Evolutionary conservation across 805 yeast genomes (phyloP).

Genomic region (Metschnikowia sp.): DNA sequence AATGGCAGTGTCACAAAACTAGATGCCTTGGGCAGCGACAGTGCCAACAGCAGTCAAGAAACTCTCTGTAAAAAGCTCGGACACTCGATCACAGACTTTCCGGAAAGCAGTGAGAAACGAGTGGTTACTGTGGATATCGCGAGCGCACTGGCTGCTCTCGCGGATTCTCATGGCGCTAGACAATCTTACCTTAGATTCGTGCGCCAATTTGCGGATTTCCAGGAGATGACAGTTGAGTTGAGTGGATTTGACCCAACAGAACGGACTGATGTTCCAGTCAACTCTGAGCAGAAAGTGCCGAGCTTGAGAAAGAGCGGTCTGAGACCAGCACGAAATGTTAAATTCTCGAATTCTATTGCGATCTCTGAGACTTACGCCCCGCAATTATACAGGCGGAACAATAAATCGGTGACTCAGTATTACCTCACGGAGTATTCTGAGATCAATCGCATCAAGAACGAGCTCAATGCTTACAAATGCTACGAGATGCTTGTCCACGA

Average conservation of each 20-base stretch:
- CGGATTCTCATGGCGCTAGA: conserved; percentile 3
- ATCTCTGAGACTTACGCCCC: conserved; percentile 54
- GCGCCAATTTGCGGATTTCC: conserved; percentile 35
- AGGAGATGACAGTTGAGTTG: conserved; percentile 27
- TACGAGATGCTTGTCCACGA: conserved; percentile 69
- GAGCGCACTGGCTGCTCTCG: conserved; percentile 6
- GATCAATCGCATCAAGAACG: conserved; percentile 56
- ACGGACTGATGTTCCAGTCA: not conserved
- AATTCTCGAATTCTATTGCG: conserved; percentile 45
- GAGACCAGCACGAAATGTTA: conserved; percentile 17
- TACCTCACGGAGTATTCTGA: conserved; percentile 47
- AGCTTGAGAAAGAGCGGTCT: conserved; percentile 1
- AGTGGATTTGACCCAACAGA: conserved; percentile 29
- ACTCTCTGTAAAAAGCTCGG: not conserved
- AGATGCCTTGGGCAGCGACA: not conserved
- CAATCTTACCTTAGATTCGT: conserved; percentile 27
- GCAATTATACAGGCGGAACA: conserved; percentile 51
- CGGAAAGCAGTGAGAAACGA: not conserved
- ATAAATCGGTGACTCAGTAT: conserved; percentile 49
- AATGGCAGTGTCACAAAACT: conserved; percentile 2
- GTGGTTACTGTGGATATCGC: conserved; percentile 1
- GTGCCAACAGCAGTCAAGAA: not conserved
- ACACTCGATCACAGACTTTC: conserved; percentile 1
- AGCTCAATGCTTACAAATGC: conserved; percentile 61
- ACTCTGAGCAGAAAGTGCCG: conserved; percentile 15